Conservation (phyloP, 331 rosid species). For the Rosa hybrid region DNA sequence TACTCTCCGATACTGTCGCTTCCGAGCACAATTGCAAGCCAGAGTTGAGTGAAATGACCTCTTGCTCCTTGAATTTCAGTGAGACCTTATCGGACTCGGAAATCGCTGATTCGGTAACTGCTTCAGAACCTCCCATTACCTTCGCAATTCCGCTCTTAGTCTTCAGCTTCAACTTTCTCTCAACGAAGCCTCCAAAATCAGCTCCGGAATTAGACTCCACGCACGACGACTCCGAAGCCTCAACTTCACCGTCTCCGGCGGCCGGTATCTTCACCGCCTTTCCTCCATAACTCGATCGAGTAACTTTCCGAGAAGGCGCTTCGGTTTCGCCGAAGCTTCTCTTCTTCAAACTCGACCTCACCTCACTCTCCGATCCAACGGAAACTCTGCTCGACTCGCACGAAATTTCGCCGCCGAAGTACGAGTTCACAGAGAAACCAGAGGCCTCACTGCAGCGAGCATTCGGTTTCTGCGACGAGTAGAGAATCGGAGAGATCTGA, state of each 20-base stretch:
- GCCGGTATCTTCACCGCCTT: conserved; percentile 21
- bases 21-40: conserved; percentile 37
- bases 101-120: conserved; percentile 43
- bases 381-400: conserved; percentile 54
- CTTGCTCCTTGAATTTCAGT: conserved; percentile 34
- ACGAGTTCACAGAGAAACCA: conserved; percentile 41
- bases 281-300: conserved; percentile 28
- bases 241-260: conserved; percentile 37
- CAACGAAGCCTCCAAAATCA: conserved; percentile 22
- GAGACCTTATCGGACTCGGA: conserved; percentile 35
- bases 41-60: conserved; percentile 40
- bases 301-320: conserved; percentile 22
- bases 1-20: conserved; percentile 27
- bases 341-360: conserved; percentile 33
- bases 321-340: conserved; percentile 21
- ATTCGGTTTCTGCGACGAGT: conserved; percentile 19
- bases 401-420: conserved; percentile 53
- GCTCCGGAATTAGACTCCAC: conserved; percentile 72
- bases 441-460: conserved; percentile 12
- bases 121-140: conserved; percentile 34
- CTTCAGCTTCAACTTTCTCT: conserved; percentile 47
- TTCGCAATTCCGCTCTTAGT: conserved; percentile 28
- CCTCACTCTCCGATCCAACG: conserved; percentile 31
- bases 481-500: conserved; percentile 58
- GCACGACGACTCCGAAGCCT: conserved; percentile 70